These are phyloP conservation scores for Pichia gijzeniarum DNA, from an alignment of 805 yeast species.

Conservation along the genomic window DNA sequence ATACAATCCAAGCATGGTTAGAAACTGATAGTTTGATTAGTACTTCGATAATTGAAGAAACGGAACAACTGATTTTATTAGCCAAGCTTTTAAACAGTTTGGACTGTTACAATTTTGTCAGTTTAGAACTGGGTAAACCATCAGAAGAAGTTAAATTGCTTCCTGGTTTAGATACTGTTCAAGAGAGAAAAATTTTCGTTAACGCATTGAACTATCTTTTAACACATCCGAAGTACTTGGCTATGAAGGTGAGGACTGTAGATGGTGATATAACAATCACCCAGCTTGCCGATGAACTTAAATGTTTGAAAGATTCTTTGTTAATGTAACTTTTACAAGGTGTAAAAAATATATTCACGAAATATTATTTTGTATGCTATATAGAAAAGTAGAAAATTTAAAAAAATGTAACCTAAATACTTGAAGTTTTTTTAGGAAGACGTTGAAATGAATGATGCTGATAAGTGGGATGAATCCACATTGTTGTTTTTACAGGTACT, in stretches of 20 bases:
- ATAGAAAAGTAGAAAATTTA: neutral
- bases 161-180: constrained; percentile 57
- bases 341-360: no score
- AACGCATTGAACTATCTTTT: constrained; percentile 63
- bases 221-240: constrained; percentile 80
- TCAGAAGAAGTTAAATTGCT: constrained; percentile 25
- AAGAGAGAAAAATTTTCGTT: constrained; percentile 53
- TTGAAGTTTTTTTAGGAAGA: neutral
- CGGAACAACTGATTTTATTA: constrained; percentile 60
- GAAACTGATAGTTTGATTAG: constrained; percentile 44
- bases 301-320: constrained; percentile 43
- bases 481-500: neutral
- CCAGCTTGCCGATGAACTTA: constrained; percentile 42
- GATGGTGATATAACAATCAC: constrained; percentile 49
- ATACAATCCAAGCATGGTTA: constrained; percentile 61
- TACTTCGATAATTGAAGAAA: constrained; percentile 48
- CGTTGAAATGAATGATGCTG: neutral
- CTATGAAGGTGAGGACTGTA: constrained; percentile 59
- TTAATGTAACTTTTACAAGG: constrained; percentile 2
- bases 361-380: neutral
- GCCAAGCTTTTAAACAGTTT: constrained; percentile 50
- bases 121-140: constrained; percentile 14
- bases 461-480: neutral
- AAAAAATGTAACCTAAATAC: neutral
- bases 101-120: constrained; percentile 44